Evolutionary conservation across 805 yeast species (phyloP).

Genomic region (Metschnikowia kofuensis): DNA sequence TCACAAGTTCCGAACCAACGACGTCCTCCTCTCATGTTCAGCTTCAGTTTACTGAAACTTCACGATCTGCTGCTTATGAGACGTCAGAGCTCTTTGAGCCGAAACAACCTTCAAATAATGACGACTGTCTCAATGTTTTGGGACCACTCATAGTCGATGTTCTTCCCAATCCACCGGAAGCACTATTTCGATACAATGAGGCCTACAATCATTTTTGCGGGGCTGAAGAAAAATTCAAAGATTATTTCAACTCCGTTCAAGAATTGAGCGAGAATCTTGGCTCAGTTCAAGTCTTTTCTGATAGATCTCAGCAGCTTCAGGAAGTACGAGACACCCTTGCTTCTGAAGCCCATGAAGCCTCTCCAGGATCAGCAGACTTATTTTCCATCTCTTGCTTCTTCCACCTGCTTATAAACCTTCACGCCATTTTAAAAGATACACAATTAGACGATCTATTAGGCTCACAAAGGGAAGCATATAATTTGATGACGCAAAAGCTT

Average conservation of each 20-base stretch:
- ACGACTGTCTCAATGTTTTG: no score
- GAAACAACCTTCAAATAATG: no score
- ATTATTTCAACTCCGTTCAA: not conserved
- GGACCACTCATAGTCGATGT: not conserved
- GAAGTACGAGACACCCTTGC: not conserved
- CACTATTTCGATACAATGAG: no score
- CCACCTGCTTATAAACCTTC: not conserved
- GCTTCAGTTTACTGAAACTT: no score
- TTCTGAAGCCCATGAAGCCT: not conserved
- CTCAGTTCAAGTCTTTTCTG: not conserved
- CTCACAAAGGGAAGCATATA: not conserved
- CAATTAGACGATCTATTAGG: not conserved
- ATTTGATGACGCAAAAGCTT: not conserved
- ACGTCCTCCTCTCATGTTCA: no score
- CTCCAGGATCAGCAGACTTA: not conserved
- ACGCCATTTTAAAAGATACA: not conserved
- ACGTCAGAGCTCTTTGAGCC: no score
- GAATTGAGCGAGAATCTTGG: not conserved
- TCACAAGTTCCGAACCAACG: no score
- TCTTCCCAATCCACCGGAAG: not conserved
- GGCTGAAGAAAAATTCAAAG: not conserved
- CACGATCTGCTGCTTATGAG: no score
- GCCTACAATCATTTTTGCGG: no score
- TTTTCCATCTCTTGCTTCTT: not conserved
- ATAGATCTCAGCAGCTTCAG: not conserved